Evolutionary conservation across 2,329 filamentous ascomycete genomes (phyloP), one percentile per base, ranked within the genome.

Genomic region (Aureobasidium sp.): DNA sequence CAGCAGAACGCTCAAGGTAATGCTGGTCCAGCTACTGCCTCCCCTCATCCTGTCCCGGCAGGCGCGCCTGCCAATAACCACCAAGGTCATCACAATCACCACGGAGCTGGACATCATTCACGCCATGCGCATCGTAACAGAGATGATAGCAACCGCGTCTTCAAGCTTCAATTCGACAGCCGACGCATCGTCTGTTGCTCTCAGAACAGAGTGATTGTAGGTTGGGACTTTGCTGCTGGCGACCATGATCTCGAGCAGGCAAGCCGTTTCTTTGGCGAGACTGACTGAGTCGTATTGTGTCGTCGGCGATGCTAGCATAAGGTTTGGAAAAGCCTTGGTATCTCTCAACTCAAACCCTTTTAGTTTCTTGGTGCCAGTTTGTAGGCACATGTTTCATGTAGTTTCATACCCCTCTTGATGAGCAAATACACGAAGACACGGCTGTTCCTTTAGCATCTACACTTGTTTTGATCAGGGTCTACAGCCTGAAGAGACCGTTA

Each of bases 131-230:
- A 52, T 24, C 57, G 62, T 27, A 61, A 59, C 50, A 53, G 53
- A 16, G 70, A 72, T 12, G 63, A 65, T 16, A 76, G 75, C 30
- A 77, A 80, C 10, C 70, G 93, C 21, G 87, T 98, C 3, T 98
- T 97, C 75, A 98, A 98, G 70, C 76, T 97, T 30, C 93, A 98
- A 68, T 98, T 96, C 61, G 93, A 98, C 66, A 88, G 90, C 1
- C 80, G 90, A 19, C 84, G 90, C 62, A 94, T 98, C 60, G 86
- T 98, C 52, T 96, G 90, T 72, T 96, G 91, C 66, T 93, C 87
- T 59, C 90, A 97, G 68, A 89, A 93, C 54, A 84, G 84, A 34
- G 83, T 86, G 14, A 97, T 98, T 64, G 89, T 97, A 0, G 93
- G 90, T 0, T 98, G 93, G 93, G 93, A 98, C 68, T 98, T 97